Conservation (phyloP, 1,139 yeast genomes). For the Yamadazyma spencermartinsiae region DNA sequence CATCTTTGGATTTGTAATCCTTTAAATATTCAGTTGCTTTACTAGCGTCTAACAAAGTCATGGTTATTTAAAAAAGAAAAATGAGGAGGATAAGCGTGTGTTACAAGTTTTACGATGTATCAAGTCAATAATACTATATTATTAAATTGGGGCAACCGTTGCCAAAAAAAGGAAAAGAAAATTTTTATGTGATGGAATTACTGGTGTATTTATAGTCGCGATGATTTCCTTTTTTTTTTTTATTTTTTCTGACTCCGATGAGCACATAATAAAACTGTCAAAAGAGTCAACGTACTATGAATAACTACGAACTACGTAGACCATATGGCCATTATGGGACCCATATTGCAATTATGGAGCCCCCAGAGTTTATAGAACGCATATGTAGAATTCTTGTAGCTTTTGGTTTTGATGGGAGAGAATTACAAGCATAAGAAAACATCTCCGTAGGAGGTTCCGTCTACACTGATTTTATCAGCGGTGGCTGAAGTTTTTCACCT, state of each 20-base stretch:
- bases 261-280: constrained; percentile 1
- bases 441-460: constrained; percentile 1
- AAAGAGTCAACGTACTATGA: neutral
- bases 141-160: constrained; percentile 34
- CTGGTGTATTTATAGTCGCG: constrained; percentile 11
- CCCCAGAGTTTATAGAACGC: neutral
- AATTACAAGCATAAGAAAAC: too few relatives aligned
- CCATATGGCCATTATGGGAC: too few relatives aligned
- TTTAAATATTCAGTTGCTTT: constrained; percentile 69
- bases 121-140: neutral
- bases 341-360: neutral
- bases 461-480: neutral
- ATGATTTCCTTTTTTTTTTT: constrained; percentile 1
- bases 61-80: constrained; percentile 14
- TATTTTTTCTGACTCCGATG: constrained; percentile 13
- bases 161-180: constrained; percentile 36
- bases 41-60: constrained; percentile 51
- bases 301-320: too few relatives aligned
- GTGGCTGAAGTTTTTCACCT: neutral
- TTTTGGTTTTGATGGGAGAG: too few relatives aligned
- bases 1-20: constrained; percentile 73
- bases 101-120: too few relatives aligned
- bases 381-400: neutral
- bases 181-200: constrained; percentile 7
- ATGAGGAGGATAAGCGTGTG: too few relatives aligned